phyloP scores from a whole-genome alignment of 345 rosid species.

The Cardamine chenopodiifolia region DNA sequence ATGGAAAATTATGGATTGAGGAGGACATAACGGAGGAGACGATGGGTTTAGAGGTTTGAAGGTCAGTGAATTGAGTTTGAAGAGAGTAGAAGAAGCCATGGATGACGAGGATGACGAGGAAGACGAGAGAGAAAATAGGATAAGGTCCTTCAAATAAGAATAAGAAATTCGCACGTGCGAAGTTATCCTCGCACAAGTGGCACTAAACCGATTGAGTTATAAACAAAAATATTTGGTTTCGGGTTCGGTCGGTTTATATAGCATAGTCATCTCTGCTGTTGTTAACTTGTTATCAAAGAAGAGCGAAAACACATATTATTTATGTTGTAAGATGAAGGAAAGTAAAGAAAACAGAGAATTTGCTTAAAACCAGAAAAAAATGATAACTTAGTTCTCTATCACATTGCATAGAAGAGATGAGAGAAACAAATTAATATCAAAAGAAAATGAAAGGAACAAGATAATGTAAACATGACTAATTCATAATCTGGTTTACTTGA shows the following conservation, averaged over 20 bases:
- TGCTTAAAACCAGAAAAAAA: neutral
- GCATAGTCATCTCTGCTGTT: neutral
- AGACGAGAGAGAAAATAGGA: slow-evolving; percentile 1
- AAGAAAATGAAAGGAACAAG: neutral
- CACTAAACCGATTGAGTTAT: neutral
- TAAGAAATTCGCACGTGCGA: slow-evolving; percentile 24
- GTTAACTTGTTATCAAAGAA: neutral
- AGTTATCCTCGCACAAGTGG: slow-evolving; percentile 1
- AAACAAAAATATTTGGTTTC: neutral
- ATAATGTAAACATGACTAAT: neutral
- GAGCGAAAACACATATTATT: too few relatives aligned
- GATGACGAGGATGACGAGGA: neutral
- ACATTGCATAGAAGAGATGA: neutral
- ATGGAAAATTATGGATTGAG: slow-evolving; percentile 12
- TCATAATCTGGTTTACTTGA: neutral
- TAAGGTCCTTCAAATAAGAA: slow-evolving; percentile 28
- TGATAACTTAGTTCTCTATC: neutral
- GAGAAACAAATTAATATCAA: neutral
- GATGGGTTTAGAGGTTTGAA: slow-evolving; percentile 14
- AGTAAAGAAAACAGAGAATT: neutral
- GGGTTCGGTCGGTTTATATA: slow-evolving; percentile 14
- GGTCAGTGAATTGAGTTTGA: slow-evolving; percentile 35
- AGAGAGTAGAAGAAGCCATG: slow-evolving; percentile 42
- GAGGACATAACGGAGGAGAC: neutral
- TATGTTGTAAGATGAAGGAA: neutral